Conservation (phyloP, 2,329 filamentous ascomycete genomes). For the Colletotrichum sp. region DNA sequence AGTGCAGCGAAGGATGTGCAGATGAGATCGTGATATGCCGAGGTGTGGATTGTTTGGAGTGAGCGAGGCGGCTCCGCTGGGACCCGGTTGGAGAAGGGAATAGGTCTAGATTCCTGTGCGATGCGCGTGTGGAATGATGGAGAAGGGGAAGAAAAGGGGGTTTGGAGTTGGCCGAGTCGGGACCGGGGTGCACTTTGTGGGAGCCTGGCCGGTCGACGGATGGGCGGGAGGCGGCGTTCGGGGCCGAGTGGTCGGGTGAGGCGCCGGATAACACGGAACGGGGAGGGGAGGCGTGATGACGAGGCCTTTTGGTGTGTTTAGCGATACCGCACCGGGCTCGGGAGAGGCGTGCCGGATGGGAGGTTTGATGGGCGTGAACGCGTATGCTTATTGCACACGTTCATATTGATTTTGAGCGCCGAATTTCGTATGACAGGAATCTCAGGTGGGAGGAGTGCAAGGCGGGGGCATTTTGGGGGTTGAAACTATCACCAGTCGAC, state of each 20-base stretch:
- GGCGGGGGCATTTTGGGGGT: neutral
- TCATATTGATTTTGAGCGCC: neutral
- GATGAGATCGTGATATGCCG: neutral
- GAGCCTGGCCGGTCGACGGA: neutral
- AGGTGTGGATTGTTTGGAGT: neutral
- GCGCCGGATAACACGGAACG: neutral
- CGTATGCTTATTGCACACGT: neutral
- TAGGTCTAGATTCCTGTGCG: neutral
- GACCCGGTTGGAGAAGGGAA: rapidly evolving
- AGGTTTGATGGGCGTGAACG: neutral
- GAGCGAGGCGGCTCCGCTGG: neutral
- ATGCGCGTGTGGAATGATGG: neutral
- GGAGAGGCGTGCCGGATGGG: neutral
- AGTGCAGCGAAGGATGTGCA: neutral
- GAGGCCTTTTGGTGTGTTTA: neutral
- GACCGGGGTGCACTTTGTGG: neutral
- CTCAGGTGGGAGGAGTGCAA: neutral
- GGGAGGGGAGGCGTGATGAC: neutral
- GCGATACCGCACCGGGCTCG: neutral
- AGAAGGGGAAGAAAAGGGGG: neutral
- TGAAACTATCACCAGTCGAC: neutral
- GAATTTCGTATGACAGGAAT: neutral
- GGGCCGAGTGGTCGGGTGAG: neutral
- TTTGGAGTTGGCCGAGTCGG: neutral
- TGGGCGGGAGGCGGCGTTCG: neutral